phyloP scores from a whole-genome alignment of 371 early-diverging fungal species.

The Blakeslea trispora region DNA sequence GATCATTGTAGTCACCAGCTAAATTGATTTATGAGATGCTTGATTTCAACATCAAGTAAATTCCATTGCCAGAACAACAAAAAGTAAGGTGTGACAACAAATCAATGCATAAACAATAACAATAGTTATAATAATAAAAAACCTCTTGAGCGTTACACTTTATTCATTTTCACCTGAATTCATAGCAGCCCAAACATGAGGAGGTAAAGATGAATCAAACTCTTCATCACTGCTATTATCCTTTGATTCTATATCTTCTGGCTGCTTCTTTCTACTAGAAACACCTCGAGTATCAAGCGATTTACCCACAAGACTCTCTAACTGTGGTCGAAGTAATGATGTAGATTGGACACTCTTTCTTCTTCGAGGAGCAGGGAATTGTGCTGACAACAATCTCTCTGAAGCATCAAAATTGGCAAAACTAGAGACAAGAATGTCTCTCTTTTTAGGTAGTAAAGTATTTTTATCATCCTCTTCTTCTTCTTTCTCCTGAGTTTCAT shows the following conservation, averaged over 20 bases:
- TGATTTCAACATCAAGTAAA: too few species aligned
- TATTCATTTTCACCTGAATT: slow-evolving; percentile 3
- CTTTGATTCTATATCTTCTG: slow-evolving; percentile 1
- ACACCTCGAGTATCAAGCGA: slow-evolving; percentile 30
- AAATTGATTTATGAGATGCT: too few species aligned
- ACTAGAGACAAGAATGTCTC: slow-evolving; percentile 22
- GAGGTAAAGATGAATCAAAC: slow-evolving; percentile 17
- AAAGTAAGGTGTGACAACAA: too few species aligned
- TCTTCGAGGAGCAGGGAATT: slow-evolving; percentile 22
- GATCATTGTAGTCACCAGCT: too few species aligned
- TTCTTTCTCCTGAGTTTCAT: slow-evolving; percentile 4
- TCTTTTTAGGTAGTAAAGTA: slow-evolving; percentile 8
- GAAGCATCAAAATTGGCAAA: slow-evolving; percentile 32
- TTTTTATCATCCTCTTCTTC: not conserved
- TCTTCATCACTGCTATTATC: slow-evolving; percentile 20
- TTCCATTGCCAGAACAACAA: too few species aligned
- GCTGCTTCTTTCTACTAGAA: slow-evolving; percentile 14
- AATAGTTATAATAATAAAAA: too few species aligned
- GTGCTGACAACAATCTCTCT: slow-evolving; percentile 26
- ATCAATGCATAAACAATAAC: too few species aligned
- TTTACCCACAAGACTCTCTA: slow-evolving; percentile 26
- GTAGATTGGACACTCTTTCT: slow-evolving; percentile 17
- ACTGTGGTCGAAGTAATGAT: slow-evolving; percentile 17
- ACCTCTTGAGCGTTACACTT: too few species aligned
- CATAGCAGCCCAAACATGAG: slow-evolving; percentile 26